phyloP scores from a whole-genome alignment of 23 red algal genomes.

The Agarophyton chilense region DNA sequence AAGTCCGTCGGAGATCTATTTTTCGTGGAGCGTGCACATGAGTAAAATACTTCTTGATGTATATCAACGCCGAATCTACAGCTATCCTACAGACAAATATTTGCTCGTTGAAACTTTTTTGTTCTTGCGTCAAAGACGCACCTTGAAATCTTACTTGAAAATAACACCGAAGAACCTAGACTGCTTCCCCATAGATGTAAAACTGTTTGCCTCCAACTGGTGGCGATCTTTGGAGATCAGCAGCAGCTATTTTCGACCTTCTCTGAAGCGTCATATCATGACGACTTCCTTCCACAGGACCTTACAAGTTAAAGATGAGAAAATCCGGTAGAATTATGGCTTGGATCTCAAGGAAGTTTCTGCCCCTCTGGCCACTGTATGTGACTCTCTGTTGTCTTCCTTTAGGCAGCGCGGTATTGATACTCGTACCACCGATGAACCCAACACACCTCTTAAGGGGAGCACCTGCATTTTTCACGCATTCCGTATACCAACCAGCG shows the following conservation, averaged over 20 bases:
- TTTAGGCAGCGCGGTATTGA: not conserved
- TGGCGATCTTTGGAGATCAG: not conserved
- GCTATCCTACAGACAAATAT: not conserved
- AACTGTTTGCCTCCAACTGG: constrained; percentile 16
- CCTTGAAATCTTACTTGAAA: not conserved
- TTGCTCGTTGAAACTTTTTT: constrained; percentile 10
- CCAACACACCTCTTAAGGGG: constrained; percentile 36
- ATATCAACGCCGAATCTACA: constrained; percentile 33
- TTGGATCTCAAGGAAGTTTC: constrained; percentile 42
- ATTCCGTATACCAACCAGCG: not conserved
- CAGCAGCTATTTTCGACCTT: not conserved
- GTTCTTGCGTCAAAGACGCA: not conserved
- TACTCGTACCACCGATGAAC: constrained; percentile 38
- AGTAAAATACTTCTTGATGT: constrained; percentile 30
- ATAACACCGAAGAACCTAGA: not conserved
- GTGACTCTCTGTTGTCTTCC: not conserved
- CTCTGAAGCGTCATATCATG: constrained; percentile 41
- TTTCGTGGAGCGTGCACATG: not conserved
- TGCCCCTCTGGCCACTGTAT: constrained; percentile 33
- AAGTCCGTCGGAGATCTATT: not conserved
- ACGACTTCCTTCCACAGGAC: constrained; percentile 9
- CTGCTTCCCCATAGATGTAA: constrained; percentile 36
- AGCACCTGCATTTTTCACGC: not conserved
- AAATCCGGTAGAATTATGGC: not conserved
- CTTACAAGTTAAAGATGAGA: constrained; percentile 32